These are phyloP conservation scores for Microglena sp. DNA, from an alignment of 139 green algal species.

Conservation along the genomic window DNA sequence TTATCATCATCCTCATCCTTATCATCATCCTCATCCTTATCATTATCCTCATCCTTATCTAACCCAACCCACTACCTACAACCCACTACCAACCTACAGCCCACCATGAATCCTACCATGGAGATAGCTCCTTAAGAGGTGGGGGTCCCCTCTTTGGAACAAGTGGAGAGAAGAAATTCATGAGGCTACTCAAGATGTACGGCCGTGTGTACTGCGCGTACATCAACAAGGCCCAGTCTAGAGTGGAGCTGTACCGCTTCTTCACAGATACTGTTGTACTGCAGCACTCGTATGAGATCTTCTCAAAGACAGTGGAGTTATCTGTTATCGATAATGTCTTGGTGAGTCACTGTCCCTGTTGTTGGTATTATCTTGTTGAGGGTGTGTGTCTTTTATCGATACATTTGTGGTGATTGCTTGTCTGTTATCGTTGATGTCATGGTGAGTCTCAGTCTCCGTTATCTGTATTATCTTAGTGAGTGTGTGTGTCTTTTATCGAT, in stretches of 20 bases:
- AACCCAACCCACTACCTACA: no score
- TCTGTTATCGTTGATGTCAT: background rate
- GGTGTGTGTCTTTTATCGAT: background rate
- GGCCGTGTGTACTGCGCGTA: slow-evolving; percentile 46
- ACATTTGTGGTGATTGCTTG: background rate
- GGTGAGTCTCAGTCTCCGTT: background rate
- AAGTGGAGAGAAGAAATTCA: no score
- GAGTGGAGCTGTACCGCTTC: slow-evolving; percentile 51
- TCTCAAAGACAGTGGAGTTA: slow-evolving; percentile 4
- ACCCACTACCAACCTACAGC: no score
- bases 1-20: no score
- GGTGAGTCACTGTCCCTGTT: background rate
- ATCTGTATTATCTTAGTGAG: no score
- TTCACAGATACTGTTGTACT: slow-evolving; percentile 48
- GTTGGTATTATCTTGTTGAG: background rate
- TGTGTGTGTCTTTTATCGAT: background rate
- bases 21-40: no score
- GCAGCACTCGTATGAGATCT: slow-evolving; percentile 38
- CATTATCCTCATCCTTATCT: no score
- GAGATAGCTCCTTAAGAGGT: no score
- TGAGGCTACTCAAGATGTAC: slow-evolving; percentile 24
- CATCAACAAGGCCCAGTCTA: slow-evolving; percentile 19
- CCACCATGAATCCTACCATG: no score
- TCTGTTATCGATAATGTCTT: slow-evolving; percentile 1
- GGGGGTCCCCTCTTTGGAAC: no score